Conservation (phyloP, 2,329 filamentous ascomycete genomes). For the Aspergillus ochraceus region DNA sequence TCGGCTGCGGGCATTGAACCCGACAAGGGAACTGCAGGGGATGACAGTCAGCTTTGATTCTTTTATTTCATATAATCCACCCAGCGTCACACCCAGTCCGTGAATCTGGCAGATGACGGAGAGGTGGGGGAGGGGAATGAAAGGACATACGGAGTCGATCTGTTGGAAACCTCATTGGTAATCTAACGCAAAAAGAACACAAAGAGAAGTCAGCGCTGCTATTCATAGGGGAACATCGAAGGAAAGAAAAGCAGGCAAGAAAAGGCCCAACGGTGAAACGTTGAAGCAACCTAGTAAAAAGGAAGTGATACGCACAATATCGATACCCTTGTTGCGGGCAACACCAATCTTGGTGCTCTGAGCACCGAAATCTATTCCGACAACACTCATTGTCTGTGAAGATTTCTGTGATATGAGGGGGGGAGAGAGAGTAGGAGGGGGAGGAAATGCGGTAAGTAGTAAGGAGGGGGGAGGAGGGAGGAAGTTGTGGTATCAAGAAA, state of each 20-base stretch:
- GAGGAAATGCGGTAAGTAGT: conserved; percentile 21
- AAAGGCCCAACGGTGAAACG: neutral
- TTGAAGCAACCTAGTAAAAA: neutral
- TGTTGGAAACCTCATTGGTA: conserved; percentile 98
- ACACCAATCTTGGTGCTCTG: conserved; percentile 97
- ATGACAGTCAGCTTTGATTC: neutral
- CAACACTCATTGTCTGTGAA: conserved; percentile 57
- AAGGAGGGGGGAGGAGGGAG: conserved; percentile 12
- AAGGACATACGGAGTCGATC: conserved; percentile 85
- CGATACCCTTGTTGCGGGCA: conserved; percentile 96
- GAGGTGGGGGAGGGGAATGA: conserved; percentile 10
- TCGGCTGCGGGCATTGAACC: conserved; percentile 90
- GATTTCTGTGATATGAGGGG: conserved; percentile 18
- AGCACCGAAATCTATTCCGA: conserved; percentile 91
- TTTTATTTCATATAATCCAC: neutral
- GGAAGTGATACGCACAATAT: conserved; percentile 73
- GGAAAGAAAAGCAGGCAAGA: neutral
- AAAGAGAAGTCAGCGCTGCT: conserved; percentile 18
- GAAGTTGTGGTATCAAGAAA: conserved; percentile 11
- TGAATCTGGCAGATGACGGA: neutral
- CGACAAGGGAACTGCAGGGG: conserved; percentile 76
- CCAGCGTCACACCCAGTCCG: conserved; percentile 8
- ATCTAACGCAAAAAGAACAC: conserved; percentile 62
- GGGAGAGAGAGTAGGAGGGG: conserved; percentile 18
- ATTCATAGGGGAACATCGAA: neutral